Conservation (phyloP, 2,329 filamentous ascomycete species). For the Blastomyces emzantsi region DNA sequence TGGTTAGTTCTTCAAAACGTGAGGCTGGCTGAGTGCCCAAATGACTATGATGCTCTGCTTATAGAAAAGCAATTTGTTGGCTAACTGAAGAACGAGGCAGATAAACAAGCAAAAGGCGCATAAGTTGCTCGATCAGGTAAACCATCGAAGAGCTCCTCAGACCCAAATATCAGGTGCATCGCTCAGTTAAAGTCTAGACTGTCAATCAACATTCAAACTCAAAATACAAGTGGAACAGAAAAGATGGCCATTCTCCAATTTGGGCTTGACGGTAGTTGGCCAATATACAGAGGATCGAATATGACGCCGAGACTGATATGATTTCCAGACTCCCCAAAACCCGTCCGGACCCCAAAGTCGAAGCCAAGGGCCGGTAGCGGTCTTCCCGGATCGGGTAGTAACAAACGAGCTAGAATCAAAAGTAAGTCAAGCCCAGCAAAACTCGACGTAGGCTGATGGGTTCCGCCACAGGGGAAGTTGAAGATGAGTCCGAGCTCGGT, state of each 20-base stretch:
- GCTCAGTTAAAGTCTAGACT: too few species aligned
- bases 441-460: neutral
- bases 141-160: too few species aligned
- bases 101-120: too few species aligned
- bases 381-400: neutral
- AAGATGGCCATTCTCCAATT: neutral
- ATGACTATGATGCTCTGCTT: too few species aligned
- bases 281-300: neutral
- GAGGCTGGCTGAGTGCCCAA: too few species aligned
- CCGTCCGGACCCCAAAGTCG: neutral
- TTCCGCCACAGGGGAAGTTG: neutral
- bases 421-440: neutral
- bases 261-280: neutral
- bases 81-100: too few species aligned
- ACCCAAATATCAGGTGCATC: too few species aligned
- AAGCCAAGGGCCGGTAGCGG: neutral
- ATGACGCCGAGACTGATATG: neutral
- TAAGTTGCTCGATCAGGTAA: too few species aligned
- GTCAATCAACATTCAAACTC: too few species aligned
- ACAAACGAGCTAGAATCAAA: constrained; percentile 5
- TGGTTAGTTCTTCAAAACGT: too few species aligned
- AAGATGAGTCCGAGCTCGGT: neutral
- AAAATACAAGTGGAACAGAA: too few species aligned
- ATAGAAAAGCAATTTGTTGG: too few species aligned
- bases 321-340: neutral